Evolutionary conservation across 2,329 filamentous ascomycete genomes (phyloP), one percentile per base, ranked within the genome.

Genomic region (Fusarium fracticaudum): DNA sequence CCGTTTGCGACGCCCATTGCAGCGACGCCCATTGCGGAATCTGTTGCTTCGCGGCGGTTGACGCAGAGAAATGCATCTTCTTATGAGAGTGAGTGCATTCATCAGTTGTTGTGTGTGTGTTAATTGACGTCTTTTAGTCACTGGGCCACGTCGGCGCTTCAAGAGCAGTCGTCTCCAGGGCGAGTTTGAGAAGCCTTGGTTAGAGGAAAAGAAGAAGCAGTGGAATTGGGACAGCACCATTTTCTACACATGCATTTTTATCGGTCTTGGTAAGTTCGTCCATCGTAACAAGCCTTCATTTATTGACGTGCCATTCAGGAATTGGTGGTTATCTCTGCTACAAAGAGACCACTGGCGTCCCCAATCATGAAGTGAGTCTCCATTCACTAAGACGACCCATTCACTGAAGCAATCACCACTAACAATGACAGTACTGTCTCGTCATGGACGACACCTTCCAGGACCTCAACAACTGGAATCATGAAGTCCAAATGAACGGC

Each of bases 391-490:
- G 44, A 7, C 10, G 10, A 20, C 12, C 1, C 26, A 22, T 26
- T n/a, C 3, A 10, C 7, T 14, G 10, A 45, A 45, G 9, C 7
- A 8, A 26, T 18, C 13, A 10, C 14, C n/a, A 47, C 58, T 76
- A 14, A 75, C n/a, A 8, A 26, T 15, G 4, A 14, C n/a, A 77
- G 73, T 78, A 78, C 40, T 78, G 76, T 15, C 43, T 78, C 17
- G 68, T 78, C 35, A 78, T 78, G 76, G 71, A 78, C 41, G 76
- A 77, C 2, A 50, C 65, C 4, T 77, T 77, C 45, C 55, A 72
- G n/a, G 63, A 86, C 70, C 79, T 80, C 10, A 73, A 80, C 40
- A 79, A 85, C 13, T 88, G 87, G 87, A 84, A 82, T 20, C 82
- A 85, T 63, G 85, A 87, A 71, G 82, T 86, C 1, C 74, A 81